Evolutionary conservation across 2,329 filamentous ascomycete species (phyloP).

Genomic region (Ramularia endophylla): DNA sequence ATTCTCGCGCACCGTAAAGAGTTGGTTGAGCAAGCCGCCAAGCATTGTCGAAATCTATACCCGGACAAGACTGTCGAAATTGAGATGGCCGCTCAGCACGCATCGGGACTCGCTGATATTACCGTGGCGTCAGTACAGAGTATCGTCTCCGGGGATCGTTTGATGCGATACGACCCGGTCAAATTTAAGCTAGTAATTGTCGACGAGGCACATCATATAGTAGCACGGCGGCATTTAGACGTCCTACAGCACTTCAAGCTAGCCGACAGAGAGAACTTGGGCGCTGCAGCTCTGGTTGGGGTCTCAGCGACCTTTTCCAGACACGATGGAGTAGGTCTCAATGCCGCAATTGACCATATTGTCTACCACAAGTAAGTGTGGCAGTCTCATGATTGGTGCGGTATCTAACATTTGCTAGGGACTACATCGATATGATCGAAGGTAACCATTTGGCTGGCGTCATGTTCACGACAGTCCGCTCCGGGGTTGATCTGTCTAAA

Average conservation of each 20-base stretch:
- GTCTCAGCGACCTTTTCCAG: conserved; percentile 79
- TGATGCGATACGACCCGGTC: conserved; percentile 74
- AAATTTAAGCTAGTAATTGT: conserved; percentile 87
- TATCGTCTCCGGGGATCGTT: conserved; percentile 67
- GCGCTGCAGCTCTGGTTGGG: conserved; percentile 63
- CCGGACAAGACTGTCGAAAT: conserved; percentile 77
- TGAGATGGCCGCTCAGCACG: conserved; percentile 77
- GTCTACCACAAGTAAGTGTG: conserved; percentile 71
- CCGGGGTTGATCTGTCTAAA: conserved; percentile 67
- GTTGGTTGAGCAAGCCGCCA: conserved; percentile 87
- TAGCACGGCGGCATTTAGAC: conserved; percentile 71
- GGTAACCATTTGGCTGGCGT: conserved; percentile 90
- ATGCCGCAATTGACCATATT: conserved; percentile 85
- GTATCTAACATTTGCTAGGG: conserved; percentile 31
- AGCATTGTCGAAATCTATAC: conserved; percentile 75
- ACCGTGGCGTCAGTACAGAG: conserved; percentile 88
- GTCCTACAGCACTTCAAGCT: conserved; percentile 75
- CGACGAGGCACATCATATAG: conserved; percentile 96
- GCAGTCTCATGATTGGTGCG: conserved; percentile 29
- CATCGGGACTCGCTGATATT: conserved; percentile 79
- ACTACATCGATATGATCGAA: conserved; percentile 73
- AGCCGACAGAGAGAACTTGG: conserved; percentile 40
- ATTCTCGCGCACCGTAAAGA: conserved; percentile 91
- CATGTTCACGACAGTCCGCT: conserved; percentile 88
- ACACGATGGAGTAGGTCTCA: conserved; percentile 77